Base-by-base conservation (phyloP, 2,329 filamentous ascomycete species). In the Paramyrothecium roridum region DNA sequence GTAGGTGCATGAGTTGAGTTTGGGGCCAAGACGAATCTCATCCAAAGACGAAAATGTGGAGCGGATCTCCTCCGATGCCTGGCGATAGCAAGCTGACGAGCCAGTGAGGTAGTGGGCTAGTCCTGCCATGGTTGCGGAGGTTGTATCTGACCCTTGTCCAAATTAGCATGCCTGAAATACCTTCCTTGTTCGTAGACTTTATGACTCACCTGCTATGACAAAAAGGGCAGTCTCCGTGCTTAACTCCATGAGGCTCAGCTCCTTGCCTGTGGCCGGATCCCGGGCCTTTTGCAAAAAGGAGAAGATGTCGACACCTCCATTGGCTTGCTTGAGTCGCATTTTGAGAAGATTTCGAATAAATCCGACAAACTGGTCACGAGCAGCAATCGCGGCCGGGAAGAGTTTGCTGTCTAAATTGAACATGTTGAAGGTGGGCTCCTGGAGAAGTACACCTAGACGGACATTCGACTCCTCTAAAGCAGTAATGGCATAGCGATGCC, bases 251-350 rank as follows among this genome's bases (percentile, higher is more conserved):
- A 69, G 72, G 13, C 65, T 72, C 16, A 79, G 70, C 0, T 71
- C 71, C 33, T 76, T 70, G 53, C 74, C 75, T 0, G 75, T 76
- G 58, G 77, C 73, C 1, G 76, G 74, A 48, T 79, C 76, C 53
- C 73, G 73, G 37, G 74, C 73, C 55, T 77, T 71, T 33, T 79
- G 65, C 21, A 80, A 65, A 56, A 77, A 77, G 54, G 77, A 73
- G 19, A 51, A 51, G 30, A 51, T 51, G 19, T 51, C 49, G 16
- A 6, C 7, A 7, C 7, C 37, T 6, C 13, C 34, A 13, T n/a
- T 20, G 13, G 10, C 33, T 21, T 22, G 6, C 23, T 60, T 58
- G 4, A 58, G 55, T 3, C 56, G 52, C 19, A 48, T 50, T 3
- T 46, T 30, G 17, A 55, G n/a, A 8, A 60, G 19, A 47, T 21